These are phyloP conservation scores for Chytridium lagenaria DNA, from an alignment of 371 early-diverging fungal genomes.

Conservation along the genomic window DNA sequence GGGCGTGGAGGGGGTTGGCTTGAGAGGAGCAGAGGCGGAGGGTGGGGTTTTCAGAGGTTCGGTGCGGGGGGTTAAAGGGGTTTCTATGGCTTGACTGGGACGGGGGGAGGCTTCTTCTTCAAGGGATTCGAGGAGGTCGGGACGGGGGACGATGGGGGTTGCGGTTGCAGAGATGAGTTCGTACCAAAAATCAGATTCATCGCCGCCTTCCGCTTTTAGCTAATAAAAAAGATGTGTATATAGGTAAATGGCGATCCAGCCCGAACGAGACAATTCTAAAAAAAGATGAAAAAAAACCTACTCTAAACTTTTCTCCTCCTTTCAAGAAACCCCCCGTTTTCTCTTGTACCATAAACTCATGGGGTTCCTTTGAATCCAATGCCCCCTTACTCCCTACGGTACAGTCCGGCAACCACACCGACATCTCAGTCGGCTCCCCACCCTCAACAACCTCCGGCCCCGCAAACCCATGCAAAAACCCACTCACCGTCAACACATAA, in stretches of 20 bases:
- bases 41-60: too few species aligned
- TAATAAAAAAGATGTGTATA: neutral
- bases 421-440: slow-evolving; percentile 39
- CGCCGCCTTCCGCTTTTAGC: slow-evolving; percentile 30
- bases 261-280: neutral
- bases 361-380: slow-evolving; percentile 49
- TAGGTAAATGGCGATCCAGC: neutral
- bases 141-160: slow-evolving; percentile 17
- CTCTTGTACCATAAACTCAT: slow-evolving; percentile 47
- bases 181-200: slow-evolving; percentile 37
- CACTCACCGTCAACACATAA: slow-evolving; percentile 49
- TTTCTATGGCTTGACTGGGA: slow-evolving; percentile 13
- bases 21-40: too few species aligned
- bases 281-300: slow-evolving; percentile 15
- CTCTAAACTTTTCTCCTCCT: slow-evolving; percentile 46
- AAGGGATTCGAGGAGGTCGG: slow-evolving; percentile 14
- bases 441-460: slow-evolving; percentile 21
- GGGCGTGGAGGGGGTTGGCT: neutral
- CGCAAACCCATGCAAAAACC: slow-evolving; percentile 52
- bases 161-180: slow-evolving; percentile 31
- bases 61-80: neutral
- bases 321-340: slow-evolving; percentile 44
- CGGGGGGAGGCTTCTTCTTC: neutral
- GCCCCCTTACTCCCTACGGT: slow-evolving; percentile 37
- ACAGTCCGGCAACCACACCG: slow-evolving; percentile 49